Evolutionary conservation across 2,329 filamentous ascomycete genomes (phyloP).

Genomic region (Blumeria hordei): DNA sequence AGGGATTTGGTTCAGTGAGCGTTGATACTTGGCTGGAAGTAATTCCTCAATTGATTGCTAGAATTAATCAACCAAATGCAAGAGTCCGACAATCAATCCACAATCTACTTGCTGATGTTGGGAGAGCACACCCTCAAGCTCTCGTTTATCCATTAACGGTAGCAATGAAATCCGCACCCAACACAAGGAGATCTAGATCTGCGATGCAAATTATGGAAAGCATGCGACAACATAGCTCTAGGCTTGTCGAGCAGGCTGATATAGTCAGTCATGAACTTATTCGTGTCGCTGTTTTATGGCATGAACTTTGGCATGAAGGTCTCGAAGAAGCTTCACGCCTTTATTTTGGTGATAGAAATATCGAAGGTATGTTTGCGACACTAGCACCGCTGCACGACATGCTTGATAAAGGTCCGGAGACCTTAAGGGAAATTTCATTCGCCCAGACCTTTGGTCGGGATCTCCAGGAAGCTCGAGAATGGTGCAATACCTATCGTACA

Average conservation of each 20-base stretch:
- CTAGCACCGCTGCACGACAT: slow-evolving; percentile 78
- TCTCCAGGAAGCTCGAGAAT: slow-evolving; percentile 80
- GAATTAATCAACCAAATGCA: slow-evolving; percentile 87
- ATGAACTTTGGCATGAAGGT: slow-evolving; percentile 96
- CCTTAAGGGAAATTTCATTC: slow-evolving; percentile 86
- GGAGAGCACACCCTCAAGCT: slow-evolving; percentile 82
- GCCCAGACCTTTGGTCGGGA: slow-evolving; percentile 93
- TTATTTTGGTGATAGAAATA: slow-evolving; percentile 94
- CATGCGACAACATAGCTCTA: slow-evolving; percentile 85
- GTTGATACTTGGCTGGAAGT: slow-evolving; percentile 98
- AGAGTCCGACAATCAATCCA: slow-evolving; percentile 79
- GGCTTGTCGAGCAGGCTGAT: slow-evolving; percentile 83
- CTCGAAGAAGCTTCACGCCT: slow-evolving; percentile 87
- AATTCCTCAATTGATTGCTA: slow-evolving; percentile 86
- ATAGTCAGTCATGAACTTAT: slow-evolving; percentile 92
- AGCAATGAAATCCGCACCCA: slow-evolving; percentile 80
- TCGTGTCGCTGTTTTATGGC: slow-evolving; percentile 89
- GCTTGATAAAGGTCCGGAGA: slow-evolving; percentile 77
- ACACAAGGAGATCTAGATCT: slow-evolving; percentile 60
- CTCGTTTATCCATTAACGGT: slow-evolving; percentile 93
- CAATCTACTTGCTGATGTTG: slow-evolving; percentile 75
- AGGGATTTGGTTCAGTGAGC: slow-evolving; percentile 76
- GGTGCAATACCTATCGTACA: slow-evolving; percentile 76
- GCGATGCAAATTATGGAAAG: slow-evolving; percentile 91
- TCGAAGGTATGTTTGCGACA: slow-evolving; percentile 87